Percentiles rank a stretch among this genome's conserved stretches.
phyloP scores from a whole-genome alignment of 306 rosid genomes.

The Cucumis cinereus region DNA sequence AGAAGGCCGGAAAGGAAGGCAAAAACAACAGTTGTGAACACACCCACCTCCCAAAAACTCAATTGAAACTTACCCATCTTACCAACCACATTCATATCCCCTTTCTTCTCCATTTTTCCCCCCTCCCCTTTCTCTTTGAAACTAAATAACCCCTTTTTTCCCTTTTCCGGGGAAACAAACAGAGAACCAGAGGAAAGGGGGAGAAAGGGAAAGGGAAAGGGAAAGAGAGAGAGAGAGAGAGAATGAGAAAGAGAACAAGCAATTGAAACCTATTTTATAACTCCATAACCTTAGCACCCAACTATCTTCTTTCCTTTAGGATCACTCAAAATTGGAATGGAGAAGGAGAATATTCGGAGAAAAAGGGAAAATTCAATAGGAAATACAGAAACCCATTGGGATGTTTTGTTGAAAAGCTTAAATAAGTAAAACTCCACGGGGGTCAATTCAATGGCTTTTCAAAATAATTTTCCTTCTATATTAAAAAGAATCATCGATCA shows the following conservation, averaged over 20 bases:
- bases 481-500: background rate
- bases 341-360: background rate
- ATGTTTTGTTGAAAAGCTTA: background rate
- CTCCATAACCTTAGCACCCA: background rate
- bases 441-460: background rate
- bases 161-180: slow-evolving; percentile 14
- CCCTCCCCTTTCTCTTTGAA: slow-evolving; percentile 17
- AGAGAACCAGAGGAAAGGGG: background rate
- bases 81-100: slow-evolving; percentile 9
- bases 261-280: background rate
- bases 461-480: background rate
- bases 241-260: too few relatives aligned
- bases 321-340: background rate
- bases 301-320: slow-evolving; percentile 11
- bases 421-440: background rate
- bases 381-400: background rate
- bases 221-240: too few relatives aligned
- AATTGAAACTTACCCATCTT: slow-evolving; percentile 26
- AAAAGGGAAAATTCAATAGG: background rate
- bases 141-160: background rate
- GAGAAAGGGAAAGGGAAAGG: background rate
- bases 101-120: slow-evolving; percentile 24
- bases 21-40: slow-evolving; percentile 52
- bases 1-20: slow-evolving; percentile 41
- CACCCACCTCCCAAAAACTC: slow-evolving; percentile 52